phyloP scores from a whole-genome alignment of 75 land plant genomes.

The Azolla pinnata region DNA sequence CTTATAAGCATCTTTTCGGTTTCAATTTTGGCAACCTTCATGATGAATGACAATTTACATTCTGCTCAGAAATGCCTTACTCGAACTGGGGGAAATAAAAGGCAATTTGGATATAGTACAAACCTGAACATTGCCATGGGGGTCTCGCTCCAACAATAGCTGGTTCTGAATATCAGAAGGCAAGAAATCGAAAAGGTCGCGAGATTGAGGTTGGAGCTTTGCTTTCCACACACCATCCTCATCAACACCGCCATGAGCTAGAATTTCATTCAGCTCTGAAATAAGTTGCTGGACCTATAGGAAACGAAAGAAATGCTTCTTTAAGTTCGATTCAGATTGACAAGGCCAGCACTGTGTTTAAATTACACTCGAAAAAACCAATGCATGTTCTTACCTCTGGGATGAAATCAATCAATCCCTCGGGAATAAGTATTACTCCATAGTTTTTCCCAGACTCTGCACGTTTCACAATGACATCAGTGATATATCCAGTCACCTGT shows the following conservation, averaged over 20 bases:
- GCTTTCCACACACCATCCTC: slow-evolving; percentile 77
- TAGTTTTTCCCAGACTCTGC: slow-evolving; percentile 71
- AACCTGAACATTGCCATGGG: slow-evolving; percentile 98
- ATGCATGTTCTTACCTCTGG: slow-evolving; percentile 52
- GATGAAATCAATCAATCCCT: slow-evolving; percentile 91
- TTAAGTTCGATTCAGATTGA: neutral
- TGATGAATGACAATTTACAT: too few relatives aligned
- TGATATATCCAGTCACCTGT: slow-evolving; percentile 75
- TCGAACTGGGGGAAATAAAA: too few relatives aligned
- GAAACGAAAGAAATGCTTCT: neutral
- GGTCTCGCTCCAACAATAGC: slow-evolving; percentile 87
- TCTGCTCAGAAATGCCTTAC: too few relatives aligned
- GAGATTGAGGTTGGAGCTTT: slow-evolving; percentile 50
- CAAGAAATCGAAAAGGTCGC: slow-evolving; percentile 62
- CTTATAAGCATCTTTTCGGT: slow-evolving; percentile 95
- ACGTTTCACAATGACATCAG: slow-evolving; percentile 75
- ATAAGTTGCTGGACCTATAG: slow-evolving; percentile 81
- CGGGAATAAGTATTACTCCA: slow-evolving; percentile 96
- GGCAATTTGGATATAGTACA: neutral
- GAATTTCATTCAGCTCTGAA: slow-evolving; percentile 83
- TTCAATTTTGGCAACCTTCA: slow-evolving; percentile 87
- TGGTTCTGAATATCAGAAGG: slow-evolving; percentile 82
- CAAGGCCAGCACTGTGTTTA: too few relatives aligned
- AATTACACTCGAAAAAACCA: neutral
- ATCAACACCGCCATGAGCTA: slow-evolving; percentile 70